Percentiles rank a stretch among this genome's conserved stretches.
These are phyloP conservation scores for Eragrostis tef DNA, from an alignment of 202 grass and related monocot genomes.

Conservation along the genomic window DNA sequence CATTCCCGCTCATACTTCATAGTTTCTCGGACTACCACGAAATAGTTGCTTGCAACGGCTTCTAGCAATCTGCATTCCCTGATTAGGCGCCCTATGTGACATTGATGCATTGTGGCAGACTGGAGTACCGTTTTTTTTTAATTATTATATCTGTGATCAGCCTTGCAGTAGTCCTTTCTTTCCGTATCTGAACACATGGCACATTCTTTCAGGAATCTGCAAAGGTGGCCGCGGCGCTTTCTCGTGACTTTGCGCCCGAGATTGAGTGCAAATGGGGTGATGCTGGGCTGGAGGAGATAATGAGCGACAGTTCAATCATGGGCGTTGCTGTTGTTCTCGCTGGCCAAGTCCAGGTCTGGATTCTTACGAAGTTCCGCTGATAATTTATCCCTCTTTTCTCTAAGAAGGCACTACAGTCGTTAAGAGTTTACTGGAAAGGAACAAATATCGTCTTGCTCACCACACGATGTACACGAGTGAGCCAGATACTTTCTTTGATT, in stretches of 20 bases:
- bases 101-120: not conserved
- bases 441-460: not conserved
- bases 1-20: not conserved
- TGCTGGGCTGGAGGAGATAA: constrained; percentile 81
- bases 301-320: constrained; percentile 67
- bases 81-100: not conserved
- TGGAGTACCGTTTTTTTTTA: not conserved
- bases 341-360: constrained; percentile 84
- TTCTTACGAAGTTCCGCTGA: not conserved
- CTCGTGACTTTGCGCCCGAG: constrained; percentile 69
- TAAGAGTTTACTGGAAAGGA: not conserved
- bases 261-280: constrained; percentile 91
- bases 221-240: constrained; percentile 71
- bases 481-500: not conserved
- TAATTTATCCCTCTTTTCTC: not conserved
- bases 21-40: too few species aligned
- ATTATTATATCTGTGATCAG: not conserved
- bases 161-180: not conserved
- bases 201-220: constrained; percentile 65
- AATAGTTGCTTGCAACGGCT: not conserved
- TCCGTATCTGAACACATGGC: constrained; percentile 2
- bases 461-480: not conserved
- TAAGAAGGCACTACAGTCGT: not conserved
- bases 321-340: constrained; percentile 84
- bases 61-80: not conserved